Evolutionary conservation across 2,329 filamentous ascomycete species (phyloP).

Genomic region (Curvularia eragrostidis): DNA sequence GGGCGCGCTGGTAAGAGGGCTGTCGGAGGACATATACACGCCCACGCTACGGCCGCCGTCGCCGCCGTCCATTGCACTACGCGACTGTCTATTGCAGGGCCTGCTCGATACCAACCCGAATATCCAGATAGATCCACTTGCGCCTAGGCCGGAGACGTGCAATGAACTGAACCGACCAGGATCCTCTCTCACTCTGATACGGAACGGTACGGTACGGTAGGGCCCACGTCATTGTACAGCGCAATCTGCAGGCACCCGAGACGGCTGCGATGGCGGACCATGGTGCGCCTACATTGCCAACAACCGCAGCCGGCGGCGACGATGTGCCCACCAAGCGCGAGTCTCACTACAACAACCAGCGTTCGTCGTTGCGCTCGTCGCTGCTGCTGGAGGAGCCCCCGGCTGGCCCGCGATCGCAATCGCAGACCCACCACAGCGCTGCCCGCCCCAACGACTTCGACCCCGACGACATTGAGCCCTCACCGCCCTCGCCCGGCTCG

Average conservation of each 20-base stretch:
- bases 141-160: neutral
- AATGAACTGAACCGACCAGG: slow-evolving; percentile 2
- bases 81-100: neutral
- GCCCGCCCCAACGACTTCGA: slow-evolving; percentile 27
- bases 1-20: neutral
- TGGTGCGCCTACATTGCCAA: neutral
- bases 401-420: slow-evolving; percentile 20
- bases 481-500: slow-evolving; percentile 7
- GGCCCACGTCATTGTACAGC: slow-evolving; percentile 22
- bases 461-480: slow-evolving; percentile 24
- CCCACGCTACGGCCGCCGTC: neutral
- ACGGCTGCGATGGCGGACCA: slow-evolving; percentile 29
- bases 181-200: neutral
- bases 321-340: slow-evolving; percentile 33
- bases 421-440: slow-evolving; percentile 22
- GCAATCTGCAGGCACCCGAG: slow-evolving; percentile 7
- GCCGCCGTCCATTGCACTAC: neutral
- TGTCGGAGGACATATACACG: neutral
- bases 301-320: slow-evolving; percentile 12
- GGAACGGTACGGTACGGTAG: too few species aligned
- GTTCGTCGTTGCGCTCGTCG: slow-evolving; percentile 39
- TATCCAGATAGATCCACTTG: neutral
- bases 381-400: slow-evolving; percentile 21
- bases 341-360: slow-evolving; percentile 46
- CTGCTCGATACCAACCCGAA: neutral